phyloP scores from a whole-genome alignment of 441 rosid species.

The Monsonia emarginata region DNA sequence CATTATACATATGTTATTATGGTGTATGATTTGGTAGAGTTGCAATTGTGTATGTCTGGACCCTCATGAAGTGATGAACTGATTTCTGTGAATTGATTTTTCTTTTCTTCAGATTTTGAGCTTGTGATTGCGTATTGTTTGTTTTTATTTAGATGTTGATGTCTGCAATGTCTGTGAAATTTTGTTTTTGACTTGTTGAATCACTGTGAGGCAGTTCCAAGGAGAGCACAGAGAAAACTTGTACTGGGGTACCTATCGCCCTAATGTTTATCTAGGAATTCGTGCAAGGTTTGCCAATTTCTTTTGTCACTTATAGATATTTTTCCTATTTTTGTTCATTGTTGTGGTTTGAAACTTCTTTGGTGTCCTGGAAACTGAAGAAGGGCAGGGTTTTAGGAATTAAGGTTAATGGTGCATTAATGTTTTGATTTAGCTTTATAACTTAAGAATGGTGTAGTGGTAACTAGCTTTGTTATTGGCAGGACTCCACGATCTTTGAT shows the following conservation, averaged over 20 bases:
- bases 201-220: conserved; percentile 48
- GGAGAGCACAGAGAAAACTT: conserved; percentile 85
- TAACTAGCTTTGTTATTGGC: conserved; percentile 17
- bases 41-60: background rate
- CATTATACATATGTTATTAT: background rate
- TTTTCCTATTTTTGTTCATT: background rate
- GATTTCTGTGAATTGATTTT: background rate
- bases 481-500: conserved; percentile 71
- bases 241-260: conserved; percentile 96
- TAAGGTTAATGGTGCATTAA: background rate
- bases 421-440: background rate
- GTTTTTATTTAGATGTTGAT: conserved; percentile 3
- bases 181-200: background rate
- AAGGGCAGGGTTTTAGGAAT: background rate
- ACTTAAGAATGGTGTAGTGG: background rate
- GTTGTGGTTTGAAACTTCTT: background rate
- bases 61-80: background rate
- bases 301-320: background rate
- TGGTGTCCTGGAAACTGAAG: background rate
- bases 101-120: background rate
- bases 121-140: background rate
- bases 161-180: background rate
- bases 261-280: conserved; percentile 82
- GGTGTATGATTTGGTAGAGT: background rate
- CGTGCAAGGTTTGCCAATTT: conserved; percentile 56